These are phyloP conservation scores for Monosporascus sp. DNA, from an alignment of 2,329 filamentous ascomycete species.

Conservation along the genomic window DNA sequence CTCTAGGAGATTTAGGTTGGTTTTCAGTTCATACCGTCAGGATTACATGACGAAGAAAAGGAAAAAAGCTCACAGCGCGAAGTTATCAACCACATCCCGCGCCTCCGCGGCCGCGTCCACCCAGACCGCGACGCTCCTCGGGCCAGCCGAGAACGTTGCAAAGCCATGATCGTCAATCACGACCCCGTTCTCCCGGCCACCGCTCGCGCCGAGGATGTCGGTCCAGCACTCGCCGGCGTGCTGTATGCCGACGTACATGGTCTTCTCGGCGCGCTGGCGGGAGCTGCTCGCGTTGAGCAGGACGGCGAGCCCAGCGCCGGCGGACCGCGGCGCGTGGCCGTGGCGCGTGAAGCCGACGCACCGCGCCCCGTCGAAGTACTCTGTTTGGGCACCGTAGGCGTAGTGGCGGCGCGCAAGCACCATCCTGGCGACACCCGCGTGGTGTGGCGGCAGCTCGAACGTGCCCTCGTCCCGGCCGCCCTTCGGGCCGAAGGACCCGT, in stretches of 20 bases:
- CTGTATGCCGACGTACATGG: constrained; percentile 56
- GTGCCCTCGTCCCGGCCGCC: constrained; percentile 26
- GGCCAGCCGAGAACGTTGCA: not conserved
- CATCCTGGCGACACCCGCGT: constrained; percentile 51
- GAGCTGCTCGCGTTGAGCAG: constrained; percentile 37
- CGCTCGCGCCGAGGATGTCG: constrained; percentile 44
- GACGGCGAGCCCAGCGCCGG: constrained; percentile 45
- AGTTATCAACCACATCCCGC: not conserved
- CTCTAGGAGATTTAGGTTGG: not conserved
- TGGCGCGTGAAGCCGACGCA: constrained; percentile 56
- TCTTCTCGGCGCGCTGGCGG: constrained; percentile 36
- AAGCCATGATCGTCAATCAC: not conserved
- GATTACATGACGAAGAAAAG: not conserved
- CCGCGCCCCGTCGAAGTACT: constrained; percentile 54
- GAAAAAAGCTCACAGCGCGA: not conserved
- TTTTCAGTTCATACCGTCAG: not conserved
- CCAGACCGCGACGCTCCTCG: not conserved
- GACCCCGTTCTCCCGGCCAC: not conserved
- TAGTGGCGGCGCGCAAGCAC: constrained; percentile 60
- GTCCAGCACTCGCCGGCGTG: constrained; percentile 58
- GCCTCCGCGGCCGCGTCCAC: not conserved
- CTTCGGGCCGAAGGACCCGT: constrained; percentile 43
- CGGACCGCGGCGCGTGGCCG: constrained; percentile 32
- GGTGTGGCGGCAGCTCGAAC: constrained; percentile 43
- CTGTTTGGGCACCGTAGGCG: constrained; percentile 58